Evolutionary conservation across 176 grass and related monocot genomes (phyloP).

Genomic region (Eremochloa ophiuroides): DNA sequence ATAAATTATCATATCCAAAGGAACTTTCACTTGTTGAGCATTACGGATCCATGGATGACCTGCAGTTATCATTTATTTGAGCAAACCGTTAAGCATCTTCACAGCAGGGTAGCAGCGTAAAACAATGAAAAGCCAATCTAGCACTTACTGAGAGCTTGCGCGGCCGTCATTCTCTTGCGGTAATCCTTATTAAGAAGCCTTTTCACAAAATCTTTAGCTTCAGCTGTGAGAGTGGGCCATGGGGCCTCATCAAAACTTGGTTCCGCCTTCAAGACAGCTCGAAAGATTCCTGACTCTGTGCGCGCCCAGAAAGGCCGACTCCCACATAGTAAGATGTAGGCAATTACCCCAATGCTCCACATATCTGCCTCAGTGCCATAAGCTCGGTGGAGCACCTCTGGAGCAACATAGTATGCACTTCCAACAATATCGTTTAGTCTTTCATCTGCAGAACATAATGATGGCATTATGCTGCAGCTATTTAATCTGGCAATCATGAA

Average conservation of each 20-base stretch:
- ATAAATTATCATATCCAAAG: constrained; percentile 94
- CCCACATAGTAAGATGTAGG: constrained; percentile 95
- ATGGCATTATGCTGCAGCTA: constrained; percentile 15
- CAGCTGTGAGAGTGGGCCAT: constrained; percentile 81
- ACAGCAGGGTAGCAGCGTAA: not conserved
- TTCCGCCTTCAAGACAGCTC: constrained; percentile 94
- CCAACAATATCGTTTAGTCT: constrained; percentile 98
- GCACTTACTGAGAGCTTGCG: constrained; percentile 89
- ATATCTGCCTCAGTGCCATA: constrained; percentile 97
- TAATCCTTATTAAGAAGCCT: constrained; percentile 99
- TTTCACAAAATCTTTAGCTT: constrained; percentile 98
- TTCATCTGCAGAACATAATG: constrained; percentile 60
- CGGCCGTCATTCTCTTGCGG: constrained; percentile 95
- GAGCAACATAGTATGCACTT: constrained; percentile 98
- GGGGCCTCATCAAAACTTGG: constrained; percentile 97
- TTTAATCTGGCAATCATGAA: constrained; percentile 22
- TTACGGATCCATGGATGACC: constrained; percentile 94
- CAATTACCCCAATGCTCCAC: constrained; percentile 99
- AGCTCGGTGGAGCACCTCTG: constrained; percentile 90
- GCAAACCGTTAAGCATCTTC: constrained; percentile 15
- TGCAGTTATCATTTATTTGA: constrained; percentile 35
- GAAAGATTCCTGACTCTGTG: constrained; percentile 97
- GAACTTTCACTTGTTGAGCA: constrained; percentile 81
- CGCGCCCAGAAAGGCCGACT: constrained; percentile 96
- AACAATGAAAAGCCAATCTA: constrained; percentile 3